These are phyloP conservation scores for Bisporella sp. DNA, from an alignment of 2,329 filamentous ascomycete species.

Conservation along the genomic window DNA sequence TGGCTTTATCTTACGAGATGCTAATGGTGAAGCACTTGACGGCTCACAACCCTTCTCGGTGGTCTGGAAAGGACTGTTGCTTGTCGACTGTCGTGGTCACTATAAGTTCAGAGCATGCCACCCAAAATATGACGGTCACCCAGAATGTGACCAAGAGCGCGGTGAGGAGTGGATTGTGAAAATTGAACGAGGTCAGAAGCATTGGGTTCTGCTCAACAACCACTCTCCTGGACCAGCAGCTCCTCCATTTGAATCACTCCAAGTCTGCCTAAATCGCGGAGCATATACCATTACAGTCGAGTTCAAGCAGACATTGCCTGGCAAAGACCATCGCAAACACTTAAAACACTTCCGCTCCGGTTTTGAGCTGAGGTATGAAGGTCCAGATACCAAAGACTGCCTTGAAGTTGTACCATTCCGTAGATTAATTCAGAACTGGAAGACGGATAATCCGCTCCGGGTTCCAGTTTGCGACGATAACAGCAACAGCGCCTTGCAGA, in stretches of 20 bases:
- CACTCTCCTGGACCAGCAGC: background rate
- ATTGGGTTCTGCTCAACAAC: background rate
- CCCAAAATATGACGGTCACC: background rate
- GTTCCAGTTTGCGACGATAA: background rate
- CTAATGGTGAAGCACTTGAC: background rate
- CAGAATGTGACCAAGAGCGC: background rate
- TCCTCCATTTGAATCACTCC: background rate
- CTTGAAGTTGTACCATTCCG: background rate
- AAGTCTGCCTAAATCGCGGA: background rate
- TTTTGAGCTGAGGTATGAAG: background rate
- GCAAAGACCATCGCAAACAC: background rate
- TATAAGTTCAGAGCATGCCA: background rate
- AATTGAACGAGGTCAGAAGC: background rate
- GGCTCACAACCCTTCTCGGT: background rate
- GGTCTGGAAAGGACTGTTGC: background rate
- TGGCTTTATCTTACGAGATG: slow-evolving; percentile 1
- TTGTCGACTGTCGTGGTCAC: background rate
- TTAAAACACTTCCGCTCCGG: background rate
- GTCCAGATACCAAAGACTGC: background rate
- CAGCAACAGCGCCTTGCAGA: background rate
- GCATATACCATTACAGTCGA: background rate
- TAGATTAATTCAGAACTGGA: background rate
- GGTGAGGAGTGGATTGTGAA: background rate
- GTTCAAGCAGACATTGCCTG: background rate
- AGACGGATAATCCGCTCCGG: background rate